These are phyloP conservation scores for Amanita pallidorosea DNA, from an alignment of 768 basidiomycete species.

Conservation along the genomic window DNA sequence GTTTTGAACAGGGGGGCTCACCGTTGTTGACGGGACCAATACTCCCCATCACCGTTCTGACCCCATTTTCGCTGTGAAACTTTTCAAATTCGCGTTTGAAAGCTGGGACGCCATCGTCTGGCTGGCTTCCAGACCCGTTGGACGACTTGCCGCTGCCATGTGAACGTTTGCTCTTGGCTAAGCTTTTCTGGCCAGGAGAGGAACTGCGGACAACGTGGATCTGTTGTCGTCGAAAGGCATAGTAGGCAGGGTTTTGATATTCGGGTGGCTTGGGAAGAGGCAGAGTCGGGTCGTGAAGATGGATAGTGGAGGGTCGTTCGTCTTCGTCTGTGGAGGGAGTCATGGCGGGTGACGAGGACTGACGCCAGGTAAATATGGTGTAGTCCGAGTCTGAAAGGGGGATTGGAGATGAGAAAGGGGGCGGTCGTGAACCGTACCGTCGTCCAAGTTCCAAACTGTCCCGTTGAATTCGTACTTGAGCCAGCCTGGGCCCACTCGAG, in stretches of 20 bases:
- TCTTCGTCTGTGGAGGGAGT: conserved; percentile 7
- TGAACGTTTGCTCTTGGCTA: conserved; percentile 26
- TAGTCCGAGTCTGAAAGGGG: conserved; percentile 66
- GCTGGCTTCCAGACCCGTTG: conserved; percentile 15
- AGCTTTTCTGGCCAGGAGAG: conserved; percentile 12
- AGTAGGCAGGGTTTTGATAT: conserved; percentile 65
- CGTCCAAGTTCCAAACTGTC: conserved; percentile 78
- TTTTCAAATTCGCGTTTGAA: conserved; percentile 71
- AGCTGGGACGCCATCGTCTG: conserved; percentile 42
- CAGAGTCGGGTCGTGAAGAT: conserved; percentile 50
- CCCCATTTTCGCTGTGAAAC: conserved; percentile 88
- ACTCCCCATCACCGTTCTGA: conserved; percentile 82
- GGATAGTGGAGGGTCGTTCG: conserved; percentile 26
- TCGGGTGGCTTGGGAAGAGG: conserved; percentile 50
- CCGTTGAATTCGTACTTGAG: conserved; percentile 81
- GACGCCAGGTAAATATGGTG: conserved; percentile 65
- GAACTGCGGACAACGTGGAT: conserved; percentile 24
- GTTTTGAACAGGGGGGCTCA: conserved; percentile 14
- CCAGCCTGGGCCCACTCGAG: conserved; percentile 66
- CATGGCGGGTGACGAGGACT: conserved; percentile 1
- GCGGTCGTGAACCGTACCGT: conserved; percentile 42
- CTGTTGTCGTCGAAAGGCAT: conserved; percentile 32
- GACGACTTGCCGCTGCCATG: conserved; percentile 12
- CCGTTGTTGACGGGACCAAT: conserved; percentile 89
- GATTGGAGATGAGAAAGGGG: not conserved